Evolutionary conservation across 305 asterid genomes (phyloP), one percentile per base, ranked within the genome.

Genomic region (Ajuga reptans): DNA sequence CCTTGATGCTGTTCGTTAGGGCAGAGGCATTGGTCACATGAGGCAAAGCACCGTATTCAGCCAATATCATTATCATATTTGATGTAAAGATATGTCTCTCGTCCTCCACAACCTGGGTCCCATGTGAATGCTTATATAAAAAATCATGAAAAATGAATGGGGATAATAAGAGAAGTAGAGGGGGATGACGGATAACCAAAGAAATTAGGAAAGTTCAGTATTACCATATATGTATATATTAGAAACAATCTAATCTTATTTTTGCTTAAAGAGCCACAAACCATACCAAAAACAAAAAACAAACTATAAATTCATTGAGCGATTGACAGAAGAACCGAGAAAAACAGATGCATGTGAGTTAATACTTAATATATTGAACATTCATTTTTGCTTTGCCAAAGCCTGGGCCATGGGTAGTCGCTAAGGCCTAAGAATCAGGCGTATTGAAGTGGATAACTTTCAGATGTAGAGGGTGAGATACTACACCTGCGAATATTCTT

Each of bases 21-120:
- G 95, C 83, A 82, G 88, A 84, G 62, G 97, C 94, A 83, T 81
- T 91, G 64, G 95, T 88, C 75, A 83, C 96, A 75, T 86, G 99
- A 73, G 99, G 96, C 86, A 85, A 86, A 76, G 87, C 80, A 54
- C 96, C 97, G 84, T 80, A 86, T 79, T 93, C 99, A 60, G 85
- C 84, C 91, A 93, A 82, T 82, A 93, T 78, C 72, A 88, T 92
- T 5, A 91, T 82, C 85, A 85, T 72, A 46, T 96, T 84, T 77
- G 97, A 81, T 68, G 81, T 85, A 77, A 91, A 93, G 71, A 87
- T 78, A 76, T 82, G 90, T 74, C 71, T 89, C 80, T 89, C 99
- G 59, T 90, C 91, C 71, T 92, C 95, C 21, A 82, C 86, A 73
- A 70, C 91, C 97, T 88, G 86, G 58, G 75, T 60, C 64, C 75